Evolutionary conservation across 306 rosid species (phyloP), one percentile per base, ranked within the genome.

Genomic region (Argentina anserina): DNA sequence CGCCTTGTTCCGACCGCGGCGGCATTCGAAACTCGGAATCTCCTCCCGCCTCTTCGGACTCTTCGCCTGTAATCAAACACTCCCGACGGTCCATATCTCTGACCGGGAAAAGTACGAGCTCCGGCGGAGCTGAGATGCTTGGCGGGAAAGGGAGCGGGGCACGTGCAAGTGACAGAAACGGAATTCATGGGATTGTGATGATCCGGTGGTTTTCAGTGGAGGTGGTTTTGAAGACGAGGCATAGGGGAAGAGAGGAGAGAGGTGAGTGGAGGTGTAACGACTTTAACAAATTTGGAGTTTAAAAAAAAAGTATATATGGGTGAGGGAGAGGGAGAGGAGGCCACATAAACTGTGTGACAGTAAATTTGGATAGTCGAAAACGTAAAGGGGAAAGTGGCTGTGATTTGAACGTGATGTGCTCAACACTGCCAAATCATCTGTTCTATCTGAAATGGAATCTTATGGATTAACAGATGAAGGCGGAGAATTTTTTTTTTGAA

Each of bases 141-240:
- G n/a, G 34, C 4, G 17, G 71, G 70, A 36, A 43, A 81, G 15
- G 85, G 85, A 74, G 75, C 65, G 1, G 77, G 2, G 70, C 64
- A 34, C 4, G 73, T 23, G 33, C 73, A 85, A 66, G 64, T 87
- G 37, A 78, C 78, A 29, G 17, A 79, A 56, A 85, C 23, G 31
- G 81, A 85, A 11, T 85, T 86, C 97, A 90, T 90, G 61, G 73
- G 64, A 28, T 7, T 49, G 23, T 13, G 43, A 5, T 15, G 58
- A 41, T 73, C 2, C n/a, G n/a, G n/a, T n/a, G n/a, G n/a, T 18
- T 39, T 42, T 50, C 68, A 76, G 43, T n/a, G 43, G 28, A 65
- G 1, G 10, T 45, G 28, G 1, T 5, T 45, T 67, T 29, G 46
- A 50, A 28, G 36, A 29, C 74, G 11, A 49, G 21, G 63, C 34